Evolutionary conservation across 139 green algal species (phyloP).

Genomic region (Microglena sp.): DNA sequence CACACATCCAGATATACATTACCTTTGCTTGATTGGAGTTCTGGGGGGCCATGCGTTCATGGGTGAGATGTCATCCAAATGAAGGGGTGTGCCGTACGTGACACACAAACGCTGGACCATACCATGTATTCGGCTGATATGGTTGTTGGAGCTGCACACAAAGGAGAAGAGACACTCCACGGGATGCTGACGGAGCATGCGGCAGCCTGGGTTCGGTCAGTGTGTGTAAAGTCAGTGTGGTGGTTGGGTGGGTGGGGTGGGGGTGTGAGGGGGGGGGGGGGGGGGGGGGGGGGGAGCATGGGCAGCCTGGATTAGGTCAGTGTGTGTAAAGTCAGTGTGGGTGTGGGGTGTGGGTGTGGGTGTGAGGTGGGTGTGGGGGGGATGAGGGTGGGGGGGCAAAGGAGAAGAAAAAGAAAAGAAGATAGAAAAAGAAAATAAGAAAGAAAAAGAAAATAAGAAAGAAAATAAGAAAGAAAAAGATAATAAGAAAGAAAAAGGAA

Average conservation of each 20-base stretch:
- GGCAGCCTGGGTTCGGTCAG: conserved; percentile 26
- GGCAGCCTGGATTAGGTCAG: not conserved
- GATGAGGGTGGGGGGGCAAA: not conserved
- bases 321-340: not conserved
- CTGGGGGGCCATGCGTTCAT: too few species aligned
- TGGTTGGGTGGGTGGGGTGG: not conserved
- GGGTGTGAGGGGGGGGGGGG: not conserved
- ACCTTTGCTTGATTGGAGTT: too few species aligned
- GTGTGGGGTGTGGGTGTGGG: not conserved
- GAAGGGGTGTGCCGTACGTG: conserved; percentile 61
- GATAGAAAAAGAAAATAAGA: too few species aligned
- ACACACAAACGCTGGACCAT: conserved; percentile 84
- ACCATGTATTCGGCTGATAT: conserved; percentile 85
- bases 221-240: not conserved
- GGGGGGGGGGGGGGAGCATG: not conserved
- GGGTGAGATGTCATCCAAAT: too few species aligned
- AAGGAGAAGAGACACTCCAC: conserved; percentile 92
- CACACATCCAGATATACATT: too few species aligned
- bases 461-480: too few species aligned
- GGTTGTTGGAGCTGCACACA: conserved; percentile 93
- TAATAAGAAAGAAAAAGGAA: too few species aligned
- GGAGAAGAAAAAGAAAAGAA: not conserved
- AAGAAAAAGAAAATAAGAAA: too few species aligned
- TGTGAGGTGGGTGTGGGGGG: not conserved
- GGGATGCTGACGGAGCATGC: conserved; percentile 85